A percentile compares a stretch with the other conserved stretches of the same genome.
These are phyloP conservation scores for Rehmannia glutinosa DNA, from an alignment of 257 asterid genomes.

Conservation along the genomic window DNA sequence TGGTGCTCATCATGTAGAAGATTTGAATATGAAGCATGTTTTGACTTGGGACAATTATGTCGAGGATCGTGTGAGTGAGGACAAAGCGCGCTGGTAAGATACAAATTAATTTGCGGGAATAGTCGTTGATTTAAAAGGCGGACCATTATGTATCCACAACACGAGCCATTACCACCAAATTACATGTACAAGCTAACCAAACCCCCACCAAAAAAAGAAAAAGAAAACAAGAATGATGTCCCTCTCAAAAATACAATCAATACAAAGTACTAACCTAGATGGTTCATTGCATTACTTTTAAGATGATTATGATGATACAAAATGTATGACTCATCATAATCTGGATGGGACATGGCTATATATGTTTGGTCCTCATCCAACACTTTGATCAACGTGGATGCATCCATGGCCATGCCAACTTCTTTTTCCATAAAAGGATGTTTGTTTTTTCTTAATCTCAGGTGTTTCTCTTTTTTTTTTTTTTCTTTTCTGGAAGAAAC, in stretches of 20 bases:
- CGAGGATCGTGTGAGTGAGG: too few species aligned
- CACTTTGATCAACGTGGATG: constrained; percentile 21
- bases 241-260: neutral
- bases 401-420: constrained; percentile 6
- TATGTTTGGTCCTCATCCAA: neutral
- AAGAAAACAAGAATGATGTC: neutral
- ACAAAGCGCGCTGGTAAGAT: too few species aligned
- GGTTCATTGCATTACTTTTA: neutral
- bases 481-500: too few species aligned
- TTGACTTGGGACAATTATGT: too few species aligned
- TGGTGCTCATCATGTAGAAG: too few species aligned
- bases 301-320: neutral
- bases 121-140: too few species aligned
- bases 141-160: too few species aligned
- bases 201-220: too few species aligned
- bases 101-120: too few species aligned
- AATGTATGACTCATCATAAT: constrained; percentile 13
- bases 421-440: neutral
- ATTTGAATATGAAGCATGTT: too few species aligned
- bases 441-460: constrained; percentile 2
- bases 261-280: neutral
- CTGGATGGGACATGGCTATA: constrained; percentile 17
- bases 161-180: too few species aligned
- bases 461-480: neutral
- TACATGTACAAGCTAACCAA: too few species aligned